Base-by-base conservation (phyloP, 257 asterid genomes). In the Nicotiana undulata region DNA sequence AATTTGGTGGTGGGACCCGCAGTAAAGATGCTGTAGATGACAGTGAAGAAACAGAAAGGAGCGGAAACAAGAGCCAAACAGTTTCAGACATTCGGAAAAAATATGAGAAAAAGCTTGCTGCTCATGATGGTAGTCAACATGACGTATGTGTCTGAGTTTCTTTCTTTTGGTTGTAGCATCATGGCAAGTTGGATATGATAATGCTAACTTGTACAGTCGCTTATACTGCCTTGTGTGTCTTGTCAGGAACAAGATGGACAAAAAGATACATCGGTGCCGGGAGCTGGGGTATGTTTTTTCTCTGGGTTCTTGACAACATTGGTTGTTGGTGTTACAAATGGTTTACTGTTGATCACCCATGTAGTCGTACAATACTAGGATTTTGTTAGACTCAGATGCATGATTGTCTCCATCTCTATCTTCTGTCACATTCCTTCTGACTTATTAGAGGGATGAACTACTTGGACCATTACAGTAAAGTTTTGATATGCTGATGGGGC, bases 51-150 rank as follows among this genome's bases (percentile, higher is more conserved):
- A 37, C 79, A 80, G 97, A 90, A 86, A 84, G 70, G 72, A 88
- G 77, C 67, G 92, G 91, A 61, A 90, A 60, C 68, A 87, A 81
- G 88, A 90, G 85, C 86, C 95, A 88, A 84, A 82, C 87, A 75
- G 94, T 96, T 75, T 89, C 92, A 75, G 98, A 94, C 85, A 96
- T 96, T 82, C 90, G 98, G 82, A 95, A 94, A 87, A 96, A 96
- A 81, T 96, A 96, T 88, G 98, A 96, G 90, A 96, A 92, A 84
- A 96, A 89, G 88, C 94, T 96, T 83, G 94, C 94, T 86, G 96
- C 91, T 67, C 93, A 90, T 87, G 85, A 88, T 77, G 97, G 90
- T 86, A 91, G 85, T 88, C 95, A 88, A 85, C 85, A 86, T 75
- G 98, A 90, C 94, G 98, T 86, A 89, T 85, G 90, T 46, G 77